phyloP scores from a whole-genome alignment of 345 rosid genomes.

The Abelmoschus esculentus region DNA sequence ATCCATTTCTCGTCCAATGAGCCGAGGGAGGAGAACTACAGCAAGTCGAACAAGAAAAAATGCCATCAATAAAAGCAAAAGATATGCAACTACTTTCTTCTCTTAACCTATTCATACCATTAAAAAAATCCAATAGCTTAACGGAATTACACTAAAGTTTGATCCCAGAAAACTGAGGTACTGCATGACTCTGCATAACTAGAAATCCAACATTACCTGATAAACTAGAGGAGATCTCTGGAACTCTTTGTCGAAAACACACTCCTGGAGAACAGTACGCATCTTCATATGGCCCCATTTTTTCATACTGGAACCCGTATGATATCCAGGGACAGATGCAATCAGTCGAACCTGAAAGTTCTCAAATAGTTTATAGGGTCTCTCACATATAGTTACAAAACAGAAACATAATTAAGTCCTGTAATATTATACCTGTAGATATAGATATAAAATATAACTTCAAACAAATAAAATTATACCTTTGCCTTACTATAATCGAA shows the following conservation, averaged over 20 bases:
- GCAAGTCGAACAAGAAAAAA: conserved; percentile 10
- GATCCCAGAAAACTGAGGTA: neutral
- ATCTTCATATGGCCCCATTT: conserved; percentile 98
- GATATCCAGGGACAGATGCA: conserved; percentile 96
- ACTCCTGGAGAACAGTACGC: conserved; percentile 58
- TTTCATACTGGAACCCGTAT: conserved; percentile 58
- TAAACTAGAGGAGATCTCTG: conserved; percentile 72
- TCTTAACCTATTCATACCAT: no score
- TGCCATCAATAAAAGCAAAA: neutral
- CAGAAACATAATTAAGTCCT: neutral
- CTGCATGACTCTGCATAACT: neutral
- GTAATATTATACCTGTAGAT: neutral
- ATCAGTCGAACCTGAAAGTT: conserved; percentile 62
- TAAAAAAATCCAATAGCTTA: no score
- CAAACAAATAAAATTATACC: conserved; percentile 32
- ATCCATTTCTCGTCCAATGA: conserved; percentile 94
- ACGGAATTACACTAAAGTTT: no score
- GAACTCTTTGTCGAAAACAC: conserved; percentile 66
- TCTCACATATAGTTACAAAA: neutral
- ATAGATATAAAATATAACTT: neutral
- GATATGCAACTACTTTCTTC: no score
- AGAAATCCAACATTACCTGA: conserved; percentile 44
- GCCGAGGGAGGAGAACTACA: conserved; percentile 94
- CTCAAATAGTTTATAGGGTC: conserved; percentile 1
- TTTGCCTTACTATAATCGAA: conserved; percentile 58